Conservation (phyloP, 1,284 basidiomycete genomes). For the Ceratobasidium sp. region DNA sequence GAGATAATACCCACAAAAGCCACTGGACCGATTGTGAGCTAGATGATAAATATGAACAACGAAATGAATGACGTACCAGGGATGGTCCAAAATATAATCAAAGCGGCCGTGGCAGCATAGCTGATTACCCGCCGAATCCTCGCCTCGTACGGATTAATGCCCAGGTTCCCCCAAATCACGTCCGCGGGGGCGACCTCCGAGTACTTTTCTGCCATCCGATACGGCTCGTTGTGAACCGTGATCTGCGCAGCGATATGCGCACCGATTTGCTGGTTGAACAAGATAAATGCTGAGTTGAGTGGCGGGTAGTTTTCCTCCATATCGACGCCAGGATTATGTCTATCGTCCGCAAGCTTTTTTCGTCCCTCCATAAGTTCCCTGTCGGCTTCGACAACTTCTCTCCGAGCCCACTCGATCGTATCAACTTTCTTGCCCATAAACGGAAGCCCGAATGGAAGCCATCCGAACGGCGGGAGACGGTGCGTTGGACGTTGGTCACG, state of each 20-base stretch:
- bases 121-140: conserved; percentile 66
- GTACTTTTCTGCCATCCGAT: conserved; percentile 72
- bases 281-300: conserved; percentile 80
- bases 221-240: conserved; percentile 68
- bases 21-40: conserved; percentile 59
- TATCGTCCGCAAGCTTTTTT: conserved; percentile 50
- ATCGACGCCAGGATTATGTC: conserved; percentile 60
- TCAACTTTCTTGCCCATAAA: conserved; percentile 80
- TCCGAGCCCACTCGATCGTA: conserved; percentile 79
- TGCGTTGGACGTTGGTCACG: conserved; percentile 69
- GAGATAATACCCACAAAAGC: conserved; percentile 66
- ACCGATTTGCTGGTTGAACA: conserved; percentile 83
- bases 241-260: conserved; percentile 78
- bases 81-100: conserved; percentile 80
- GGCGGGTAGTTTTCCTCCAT: conserved; percentile 69
- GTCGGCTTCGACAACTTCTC: conserved; percentile 72
- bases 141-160: conserved; percentile 90
- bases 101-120: conserved; percentile 65
- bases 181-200: conserved; percentile 78
- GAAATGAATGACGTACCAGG: conserved; percentile 65
- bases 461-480: conserved; percentile 68
- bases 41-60: neutral
- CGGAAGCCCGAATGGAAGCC: conserved; percentile 70
- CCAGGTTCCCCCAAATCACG: conserved; percentile 73
- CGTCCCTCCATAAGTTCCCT: conserved; percentile 67